phyloP scores from a whole-genome alignment of 345 rosid species.

The Dipteronia sinensis region DNA sequence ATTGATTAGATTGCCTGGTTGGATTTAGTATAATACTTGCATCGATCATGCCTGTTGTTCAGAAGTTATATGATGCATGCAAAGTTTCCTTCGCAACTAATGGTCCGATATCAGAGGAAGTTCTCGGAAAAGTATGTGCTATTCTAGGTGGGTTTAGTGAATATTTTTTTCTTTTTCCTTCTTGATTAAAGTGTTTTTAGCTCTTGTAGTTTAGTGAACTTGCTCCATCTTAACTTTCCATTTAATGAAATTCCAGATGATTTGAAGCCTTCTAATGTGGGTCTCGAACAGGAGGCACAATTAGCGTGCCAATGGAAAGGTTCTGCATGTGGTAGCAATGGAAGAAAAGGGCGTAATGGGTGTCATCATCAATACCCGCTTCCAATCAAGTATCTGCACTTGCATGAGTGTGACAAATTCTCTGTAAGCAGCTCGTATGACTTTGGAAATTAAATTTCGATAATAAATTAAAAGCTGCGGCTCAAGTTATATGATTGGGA shows the following conservation, averaged over 20 bases:
- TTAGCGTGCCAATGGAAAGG: constrained; percentile 58
- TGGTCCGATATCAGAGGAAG: constrained; percentile 42
- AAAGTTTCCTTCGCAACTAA: constrained; percentile 38
- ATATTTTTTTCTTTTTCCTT: neutral
- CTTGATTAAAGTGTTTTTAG: neutral
- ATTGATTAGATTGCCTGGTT: constrained; percentile 6
- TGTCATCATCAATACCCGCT: constrained; percentile 42
- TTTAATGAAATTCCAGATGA: constrained; percentile 54
- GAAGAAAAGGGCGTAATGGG: constrained; percentile 6
- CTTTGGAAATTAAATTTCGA: too few species aligned
- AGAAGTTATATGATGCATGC: constrained; percentile 39
- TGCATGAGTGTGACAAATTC: constrained; percentile 90
- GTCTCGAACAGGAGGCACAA: constrained; percentile 92
- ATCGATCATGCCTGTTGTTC: constrained; percentile 25
- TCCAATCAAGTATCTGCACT: constrained; percentile 75
- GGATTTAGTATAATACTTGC: constrained; percentile 15
- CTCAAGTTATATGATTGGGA: neutral
- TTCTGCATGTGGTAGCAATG: neutral
- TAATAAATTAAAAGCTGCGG: too few species aligned
- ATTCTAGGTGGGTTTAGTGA: constrained; percentile 31
- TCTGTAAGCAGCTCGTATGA: constrained; percentile 54
- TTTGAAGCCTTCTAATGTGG: constrained; percentile 94
- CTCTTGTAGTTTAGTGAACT: neutral
- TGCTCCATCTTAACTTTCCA: neutral
- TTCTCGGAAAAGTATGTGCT: constrained; percentile 31